Percentiles rank a stretch among this genome's conserved stretches.
These are phyloP conservation scores for Clavariopsis aquatica DNA, from an alignment of 495 filamentous ascomycete species.

Conservation along the genomic window DNA sequence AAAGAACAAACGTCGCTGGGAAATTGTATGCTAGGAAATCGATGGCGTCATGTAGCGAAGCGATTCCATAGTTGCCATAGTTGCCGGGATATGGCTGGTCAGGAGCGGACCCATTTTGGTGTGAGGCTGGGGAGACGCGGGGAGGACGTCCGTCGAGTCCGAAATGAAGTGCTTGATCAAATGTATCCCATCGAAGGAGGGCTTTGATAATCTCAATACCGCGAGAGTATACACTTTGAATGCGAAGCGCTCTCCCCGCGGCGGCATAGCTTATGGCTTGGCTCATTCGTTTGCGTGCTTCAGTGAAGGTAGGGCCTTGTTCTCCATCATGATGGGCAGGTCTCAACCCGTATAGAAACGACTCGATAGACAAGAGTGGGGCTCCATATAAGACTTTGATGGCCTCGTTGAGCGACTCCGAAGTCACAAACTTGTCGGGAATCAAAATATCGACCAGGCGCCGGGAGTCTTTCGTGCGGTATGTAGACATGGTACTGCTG, in stretches of 20 bases:
- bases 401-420: slow-evolving; percentile 37
- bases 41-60: slow-evolving; percentile 38
- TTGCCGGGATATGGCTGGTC: slow-evolving; percentile 10
- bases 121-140: not conserved
- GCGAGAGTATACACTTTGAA: slow-evolving; percentile 28
- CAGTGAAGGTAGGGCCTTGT: slow-evolving; percentile 9
- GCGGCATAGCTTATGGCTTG: slow-evolving; percentile 39
- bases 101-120: not conserved
- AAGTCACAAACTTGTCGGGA: slow-evolving; percentile 33
- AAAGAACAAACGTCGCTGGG: slow-evolving; percentile 40
- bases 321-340: slow-evolving; percentile 14
- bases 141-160: slow-evolving; percentile 37
- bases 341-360: slow-evolving; percentile 26
- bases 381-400: slow-evolving; percentile 43
- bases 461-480: slow-evolving; percentile 10
- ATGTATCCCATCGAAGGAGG: slow-evolving; percentile 45
- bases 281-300: slow-evolving; percentile 39
- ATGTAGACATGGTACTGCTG: not conserved
- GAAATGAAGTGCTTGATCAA: slow-evolving; percentile 38
- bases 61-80: slow-evolving; percentile 31
- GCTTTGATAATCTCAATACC: slow-evolving; percentile 36
- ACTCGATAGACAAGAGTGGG: slow-evolving; percentile 29
- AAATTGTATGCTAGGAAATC: slow-evolving; percentile 42
- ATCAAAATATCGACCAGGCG: slow-evolving; percentile 33
- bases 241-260: slow-evolving; percentile 36